Conservation (phyloP, 352 stramenopile species). For the Phytopythium vexans region DNA sequence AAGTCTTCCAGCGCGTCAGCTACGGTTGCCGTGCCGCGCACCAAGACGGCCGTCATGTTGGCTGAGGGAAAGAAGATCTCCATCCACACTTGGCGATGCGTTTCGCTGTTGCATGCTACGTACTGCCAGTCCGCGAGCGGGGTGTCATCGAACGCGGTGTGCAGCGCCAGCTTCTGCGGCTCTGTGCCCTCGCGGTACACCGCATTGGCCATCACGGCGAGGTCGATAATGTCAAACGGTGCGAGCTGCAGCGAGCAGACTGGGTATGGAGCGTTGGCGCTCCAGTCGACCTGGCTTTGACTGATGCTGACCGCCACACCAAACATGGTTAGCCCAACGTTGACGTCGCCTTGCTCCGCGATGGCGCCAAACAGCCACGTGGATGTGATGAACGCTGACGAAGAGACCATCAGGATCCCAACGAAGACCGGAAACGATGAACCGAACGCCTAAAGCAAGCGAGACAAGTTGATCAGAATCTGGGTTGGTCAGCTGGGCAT, state of each 20-base stretch:
- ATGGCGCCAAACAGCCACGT: conserved; percentile 83
- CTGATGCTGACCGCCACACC: too few species aligned
- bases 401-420: conserved; percentile 72
- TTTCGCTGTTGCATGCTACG: conserved; percentile 56
- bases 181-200: conserved; percentile 75
- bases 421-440: conserved; percentile 83
- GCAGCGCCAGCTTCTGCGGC: conserved; percentile 70
- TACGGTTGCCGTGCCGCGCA: conserved; percentile 74
- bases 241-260: conserved; percentile 64
- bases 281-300: conserved; percentile 8
- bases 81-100: conserved; percentile 72
- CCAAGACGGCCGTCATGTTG: conserved; percentile 84
- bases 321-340: conserved; percentile 18
- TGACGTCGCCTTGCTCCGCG: conserved; percentile 72
- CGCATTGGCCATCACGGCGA: conserved; percentile 75
- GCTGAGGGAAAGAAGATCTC: conserved; percentile 78
- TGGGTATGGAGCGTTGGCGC: conserved; percentile 58
- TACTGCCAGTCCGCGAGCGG: conserved; percentile 72
- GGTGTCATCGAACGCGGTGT: conserved; percentile 74
- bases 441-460: conserved; percentile 56
- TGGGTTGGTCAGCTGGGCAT: neutral
- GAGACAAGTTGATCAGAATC: neutral
- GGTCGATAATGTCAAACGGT: conserved; percentile 70
- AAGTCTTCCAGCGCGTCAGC: conserved; percentile 82
- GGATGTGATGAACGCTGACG: conserved; percentile 84